Base-by-base conservation (phyloP, 257 asterid species). In the Forsythia suspensa region DNA sequence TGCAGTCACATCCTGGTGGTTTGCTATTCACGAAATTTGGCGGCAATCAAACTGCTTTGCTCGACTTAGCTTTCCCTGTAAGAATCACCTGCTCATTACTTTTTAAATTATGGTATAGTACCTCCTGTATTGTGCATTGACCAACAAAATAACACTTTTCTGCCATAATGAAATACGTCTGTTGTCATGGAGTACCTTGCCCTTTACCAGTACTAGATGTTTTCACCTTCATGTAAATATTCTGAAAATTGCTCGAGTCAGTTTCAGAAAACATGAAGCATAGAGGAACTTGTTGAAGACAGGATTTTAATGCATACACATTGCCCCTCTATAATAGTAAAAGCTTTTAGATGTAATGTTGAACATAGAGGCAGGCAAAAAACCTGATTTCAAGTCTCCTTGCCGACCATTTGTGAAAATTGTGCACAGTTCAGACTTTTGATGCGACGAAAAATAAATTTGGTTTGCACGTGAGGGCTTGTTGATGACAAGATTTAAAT, bases 21-120 rank as follows among this genome's bases (percentile, higher is more conserved):
- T 82, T 91, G 85, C 94, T 89, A 71, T 92, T 93, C 87, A 91
- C 97, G 67, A 93, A 91, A 83, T 89, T 90, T 80, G 99, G 97
- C 80, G 75, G 93, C 91, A 92, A 90, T 44, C 98, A 95, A 84
- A 89, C 96, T 80, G 94, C 94, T 20, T 84, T 90, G 87, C 95
- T 92, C 65, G 98, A 95, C 84, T 75, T 91, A 83, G 94, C 98
- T 76, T 95, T 93, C 83, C 96, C 97, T 84, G 99, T 93, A 90
- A 76, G 92, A 43, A 77, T 70, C 73, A 21, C 39, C 74, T 37
- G 16, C 24, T 51, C 75, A 77, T 73, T 80, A 55, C 68, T 70
- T 29, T 71, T 73, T 20, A 46, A 29, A 37, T 75, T 36, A 29
- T 76, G 12, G 18, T 29, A 63, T 24, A 29, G 40, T 21, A 29